phyloP scores from a whole-genome alignment of 2,329 filamentous ascomycete species.

The Scortechinia acanthostroma region DNA sequence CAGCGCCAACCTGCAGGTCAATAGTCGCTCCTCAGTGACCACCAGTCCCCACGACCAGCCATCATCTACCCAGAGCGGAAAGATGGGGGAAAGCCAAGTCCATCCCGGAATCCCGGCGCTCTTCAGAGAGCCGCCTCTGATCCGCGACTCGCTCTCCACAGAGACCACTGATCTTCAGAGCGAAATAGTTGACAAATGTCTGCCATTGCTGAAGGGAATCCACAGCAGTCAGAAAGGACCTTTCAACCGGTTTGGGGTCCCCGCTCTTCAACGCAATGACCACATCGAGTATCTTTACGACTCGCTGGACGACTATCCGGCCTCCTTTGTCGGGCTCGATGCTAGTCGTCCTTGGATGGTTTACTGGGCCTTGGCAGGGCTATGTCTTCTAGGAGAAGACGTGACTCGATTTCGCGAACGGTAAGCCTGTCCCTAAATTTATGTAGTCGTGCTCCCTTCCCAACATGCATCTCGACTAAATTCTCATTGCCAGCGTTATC shows the following conservation, averaged over 20 bases:
- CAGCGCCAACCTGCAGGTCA: background rate
- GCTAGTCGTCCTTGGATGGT: slow-evolving; percentile 68
- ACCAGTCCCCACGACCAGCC: background rate
- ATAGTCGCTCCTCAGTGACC: background rate
- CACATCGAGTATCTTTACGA: slow-evolving; percentile 32
- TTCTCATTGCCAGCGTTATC: no score
- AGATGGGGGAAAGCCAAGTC: background rate
- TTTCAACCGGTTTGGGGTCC: slow-evolving; percentile 52
- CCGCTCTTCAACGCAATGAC: slow-evolving; percentile 39
- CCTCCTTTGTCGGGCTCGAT: slow-evolving; percentile 53
- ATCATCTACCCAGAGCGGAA: background rate
- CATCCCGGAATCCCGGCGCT: background rate
- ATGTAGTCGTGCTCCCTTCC: no score
- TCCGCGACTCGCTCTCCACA: slow-evolving; percentile 28
- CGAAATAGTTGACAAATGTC: slow-evolving; percentile 41
- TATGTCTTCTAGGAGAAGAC: slow-evolving; percentile 56
- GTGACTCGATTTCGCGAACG: slow-evolving; percentile 40
- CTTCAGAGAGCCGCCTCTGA: background rate
- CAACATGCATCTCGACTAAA: no score
- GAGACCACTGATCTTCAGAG: slow-evolving; percentile 44
- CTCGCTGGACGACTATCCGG: slow-evolving; percentile 35
- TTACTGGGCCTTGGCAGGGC: slow-evolving; percentile 60
- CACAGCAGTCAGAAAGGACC: slow-evolving; percentile 26
- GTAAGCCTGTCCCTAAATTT: no score
- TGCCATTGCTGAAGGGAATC: slow-evolving; percentile 40